These are phyloP conservation scores for Colletotrichum sp. DNA, from an alignment of 2,329 filamentous ascomycete genomes.

Conservation along the genomic window DNA sequence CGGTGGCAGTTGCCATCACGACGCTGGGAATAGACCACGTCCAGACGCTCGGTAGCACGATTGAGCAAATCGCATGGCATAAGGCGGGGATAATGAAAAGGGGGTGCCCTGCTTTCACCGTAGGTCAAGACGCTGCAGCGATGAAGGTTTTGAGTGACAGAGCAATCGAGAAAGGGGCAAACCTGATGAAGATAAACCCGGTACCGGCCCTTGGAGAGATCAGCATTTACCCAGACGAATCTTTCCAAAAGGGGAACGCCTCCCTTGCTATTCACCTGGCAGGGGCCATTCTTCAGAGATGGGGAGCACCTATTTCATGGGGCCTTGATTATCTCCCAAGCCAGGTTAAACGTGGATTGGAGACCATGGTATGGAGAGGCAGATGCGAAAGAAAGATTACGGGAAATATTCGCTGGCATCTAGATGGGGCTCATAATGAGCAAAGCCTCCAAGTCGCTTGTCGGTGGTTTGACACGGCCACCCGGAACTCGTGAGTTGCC, in stretches of 20 bases:
- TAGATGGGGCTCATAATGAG: neutral
- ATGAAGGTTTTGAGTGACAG: neutral
- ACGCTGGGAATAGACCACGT: neutral
- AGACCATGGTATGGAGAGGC: neutral
- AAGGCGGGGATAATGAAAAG: neutral
- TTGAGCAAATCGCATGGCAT: neutral
- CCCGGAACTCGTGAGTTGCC: fast-evolving
- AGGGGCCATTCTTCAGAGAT: neutral
- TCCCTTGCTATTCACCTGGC: neutral
- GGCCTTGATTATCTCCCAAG: neutral
- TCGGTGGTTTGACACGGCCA: neutral
- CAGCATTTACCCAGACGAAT: neutral
- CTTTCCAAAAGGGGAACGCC: neutral
- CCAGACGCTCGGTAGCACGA: neutral
- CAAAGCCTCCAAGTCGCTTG: neutral
- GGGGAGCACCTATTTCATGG: neutral
- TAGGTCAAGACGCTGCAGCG: neutral
- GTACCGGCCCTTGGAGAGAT: neutral
- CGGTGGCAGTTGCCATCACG: neutral
- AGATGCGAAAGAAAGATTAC: neutral
- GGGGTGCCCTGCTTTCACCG: neutral
- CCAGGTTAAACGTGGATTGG: neutral
- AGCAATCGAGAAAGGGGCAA: neutral
- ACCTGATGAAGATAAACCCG: neutral
- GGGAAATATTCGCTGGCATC: neutral